Percentiles rank a stretch among this genome's conserved stretches.
phyloP scores from a whole-genome alignment of 805 yeast genomes.

The Starmerella vaccinii region DNA sequence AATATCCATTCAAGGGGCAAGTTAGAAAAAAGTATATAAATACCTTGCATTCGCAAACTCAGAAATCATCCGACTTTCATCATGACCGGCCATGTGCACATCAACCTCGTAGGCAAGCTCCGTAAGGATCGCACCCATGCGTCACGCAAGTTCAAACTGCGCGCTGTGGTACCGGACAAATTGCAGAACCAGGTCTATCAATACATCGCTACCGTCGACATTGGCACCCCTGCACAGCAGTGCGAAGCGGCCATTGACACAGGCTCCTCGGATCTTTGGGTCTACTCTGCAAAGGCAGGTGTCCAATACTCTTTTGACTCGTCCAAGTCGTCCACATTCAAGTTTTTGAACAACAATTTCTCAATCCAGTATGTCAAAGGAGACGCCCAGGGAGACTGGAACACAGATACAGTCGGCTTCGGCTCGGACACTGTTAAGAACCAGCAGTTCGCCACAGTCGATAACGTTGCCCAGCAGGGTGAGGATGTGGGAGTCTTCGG shows the following conservation, averaged over 20 bases:
- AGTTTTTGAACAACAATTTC: constrained; percentile 23
- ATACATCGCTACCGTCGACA: constrained; percentile 19
- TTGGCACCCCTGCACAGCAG: constrained; percentile 48
- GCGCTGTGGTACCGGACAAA: constrained; percentile 11
- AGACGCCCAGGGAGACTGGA: constrained; percentile 44
- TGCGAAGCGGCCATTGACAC: constrained; percentile 52
- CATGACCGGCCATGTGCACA: constrained; percentile 4
- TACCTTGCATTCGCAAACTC: too few relatives aligned
- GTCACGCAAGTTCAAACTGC: constrained; percentile 7
- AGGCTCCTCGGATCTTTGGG: constrained; percentile 62
- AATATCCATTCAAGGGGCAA: too few relatives aligned
- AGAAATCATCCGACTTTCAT: neutral
- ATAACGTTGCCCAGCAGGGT: constrained; percentile 2
- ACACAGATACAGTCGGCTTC: constrained; percentile 47
- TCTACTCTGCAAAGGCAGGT: constrained; percentile 17
- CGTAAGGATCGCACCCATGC: constrained; percentile 15
- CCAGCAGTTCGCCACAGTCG: constrained; percentile 16
- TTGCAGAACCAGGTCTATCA: constrained; percentile 17
- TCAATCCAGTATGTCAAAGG: constrained; percentile 32
- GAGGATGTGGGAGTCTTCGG: constrained; percentile 18
- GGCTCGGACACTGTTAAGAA: constrained; percentile 37
- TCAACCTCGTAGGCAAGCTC: constrained; percentile 1
- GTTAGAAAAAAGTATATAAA: neutral
- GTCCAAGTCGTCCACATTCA: constrained; percentile 23
- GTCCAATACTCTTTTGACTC: constrained; percentile 11